A percentile compares a stretch with the other conserved stretches of the same genome.
Evolutionary conservation across 2,329 filamentous ascomycete species (phyloP).

Genomic region (Neodidymelliopsis sp.): DNA sequence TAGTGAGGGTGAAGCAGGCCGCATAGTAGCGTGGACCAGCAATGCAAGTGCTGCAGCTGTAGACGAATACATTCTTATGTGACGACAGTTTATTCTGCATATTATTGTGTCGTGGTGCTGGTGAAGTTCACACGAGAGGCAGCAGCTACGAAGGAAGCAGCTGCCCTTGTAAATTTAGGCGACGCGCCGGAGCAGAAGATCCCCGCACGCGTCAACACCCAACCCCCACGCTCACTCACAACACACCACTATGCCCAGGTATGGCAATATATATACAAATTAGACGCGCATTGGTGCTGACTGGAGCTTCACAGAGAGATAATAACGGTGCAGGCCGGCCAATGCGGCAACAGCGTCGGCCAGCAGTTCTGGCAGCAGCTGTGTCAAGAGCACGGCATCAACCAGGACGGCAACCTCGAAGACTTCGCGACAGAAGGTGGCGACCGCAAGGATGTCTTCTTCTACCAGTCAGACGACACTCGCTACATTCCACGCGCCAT

Average conservation of each 20-base stretch:
- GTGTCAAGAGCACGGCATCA: conserved; percentile 97
- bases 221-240: conserved; percentile 26
- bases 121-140: background rate
- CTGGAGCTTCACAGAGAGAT: conserved; percentile 76
- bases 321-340: conserved; percentile 98
- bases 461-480: conserved; percentile 98
- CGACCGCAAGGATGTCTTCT: conserved; percentile 98
- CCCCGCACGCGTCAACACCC: conserved; percentile 41
- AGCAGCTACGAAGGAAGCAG: conserved; percentile 9
- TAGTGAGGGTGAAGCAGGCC: conserved; percentile 24
- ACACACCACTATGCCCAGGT: conserved; percentile 49
- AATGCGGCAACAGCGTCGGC: conserved; percentile 99
- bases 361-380: conserved; percentile 99
- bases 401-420: conserved; percentile 94
- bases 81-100: background rate
- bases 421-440: conserved; percentile 98
- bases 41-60: conserved; percentile 23
- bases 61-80: conserved; percentile 4
- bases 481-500: conserved; percentile 97
- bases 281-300: background rate
- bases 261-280: conserved; percentile 13
- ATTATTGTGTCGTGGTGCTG: background rate
- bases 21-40: conserved; percentile 15
- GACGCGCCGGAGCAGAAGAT: conserved; percentile 34
- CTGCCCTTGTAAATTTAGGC: conserved; percentile 22